A percentile compares a stretch with the other conserved stretches of the same genome.
Conservation (phyloP, 164 flowering plant species). For the Cinnamomum micranthum region DNA sequence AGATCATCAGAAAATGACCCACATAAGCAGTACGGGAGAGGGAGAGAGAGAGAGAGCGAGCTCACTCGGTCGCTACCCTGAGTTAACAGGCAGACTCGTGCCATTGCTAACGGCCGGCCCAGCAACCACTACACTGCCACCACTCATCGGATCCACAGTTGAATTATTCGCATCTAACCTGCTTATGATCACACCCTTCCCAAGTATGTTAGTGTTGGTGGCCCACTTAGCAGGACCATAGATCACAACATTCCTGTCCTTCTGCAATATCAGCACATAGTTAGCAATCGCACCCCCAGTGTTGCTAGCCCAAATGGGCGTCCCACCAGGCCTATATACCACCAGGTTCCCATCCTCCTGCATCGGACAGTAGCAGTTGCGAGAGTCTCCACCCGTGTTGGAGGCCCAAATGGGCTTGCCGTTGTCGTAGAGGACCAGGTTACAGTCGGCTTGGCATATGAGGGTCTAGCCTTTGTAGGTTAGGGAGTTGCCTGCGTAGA, state of each 20-base stretch:
- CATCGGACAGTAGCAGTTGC: neutral
- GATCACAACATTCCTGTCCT: neutral
- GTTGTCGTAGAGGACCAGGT: neutral
- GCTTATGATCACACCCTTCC: neutral
- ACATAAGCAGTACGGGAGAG: no score
- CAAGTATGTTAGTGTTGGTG: neutral
- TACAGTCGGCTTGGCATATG: neutral
- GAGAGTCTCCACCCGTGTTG: neutral
- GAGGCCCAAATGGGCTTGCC: neutral
- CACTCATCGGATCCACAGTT: no score
- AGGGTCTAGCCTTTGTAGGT: neutral
- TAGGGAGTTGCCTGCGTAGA: no score
- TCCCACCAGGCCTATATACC: neutral
- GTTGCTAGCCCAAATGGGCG: neutral
- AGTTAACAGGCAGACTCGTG: neutral
- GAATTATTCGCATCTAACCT: no score
- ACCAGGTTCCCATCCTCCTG: neutral
- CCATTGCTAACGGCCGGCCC: neutral
- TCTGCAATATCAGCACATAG: neutral
- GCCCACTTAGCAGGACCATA: neutral
- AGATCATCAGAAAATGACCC: no score
- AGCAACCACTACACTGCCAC: neutral
- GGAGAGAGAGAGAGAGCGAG: no score
- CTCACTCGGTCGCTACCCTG: no score
- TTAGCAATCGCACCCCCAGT: neutral